Evolutionary conservation across 2,329 filamentous ascomycete genomes (phyloP), one percentile per base, ranked within the genome.

Genomic region (Cercospora janseana): DNA sequence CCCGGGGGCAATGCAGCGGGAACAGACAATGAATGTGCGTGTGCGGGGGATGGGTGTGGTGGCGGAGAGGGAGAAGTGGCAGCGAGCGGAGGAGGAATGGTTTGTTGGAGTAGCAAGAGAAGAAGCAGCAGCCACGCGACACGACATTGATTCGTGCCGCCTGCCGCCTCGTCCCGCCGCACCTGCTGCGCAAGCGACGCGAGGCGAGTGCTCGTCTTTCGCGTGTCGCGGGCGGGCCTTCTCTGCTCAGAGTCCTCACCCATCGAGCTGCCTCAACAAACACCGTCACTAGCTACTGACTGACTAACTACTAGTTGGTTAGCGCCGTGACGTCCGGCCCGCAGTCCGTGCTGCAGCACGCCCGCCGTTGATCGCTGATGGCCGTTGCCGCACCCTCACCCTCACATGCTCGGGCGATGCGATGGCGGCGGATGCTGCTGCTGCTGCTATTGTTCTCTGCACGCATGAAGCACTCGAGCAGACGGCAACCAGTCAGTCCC

Each of bases 201-300:
- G 38, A 42, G 38, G 38, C 38, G 27, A 23, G 16, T 21, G 40
- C n/a, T n/a, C n/a, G n/a, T n/a, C n/a, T n/a, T n/a, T n/a, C n/a
- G n/a, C n/a, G n/a, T n/a, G n/a, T n/a, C n/a, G n/a, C n/a, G n/a
- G n/a, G n/a, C n/a, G n/a, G n/a, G n/a, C n/a, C n/a, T n/a, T n/a
- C n/a, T n/a, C n/a, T n/a, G n/a, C n/a, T 15, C 26, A 38, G 34
- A 18, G 40, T 24, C 9, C 28, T 24, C 40, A 16, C 18, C 40
- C 40, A 43, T 43, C 31, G 40, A 43, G 40, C 40, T 43, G 18
- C 34, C 40, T 27, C 40, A 43, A 43, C 13, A 21, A 37, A 20
- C 13, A 38, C 27, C 9, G 27, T 29, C 10, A 29, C 27, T 29
- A n/a, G n/a, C n/a, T n/a, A n/a, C n/a, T n/a, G n/a, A n/a, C n/a